Percentiles rank a stretch among this genome's conserved stretches.
Conservation (phyloP, 129 eudicot genomes). For the Saussurea involucrata region DNA sequence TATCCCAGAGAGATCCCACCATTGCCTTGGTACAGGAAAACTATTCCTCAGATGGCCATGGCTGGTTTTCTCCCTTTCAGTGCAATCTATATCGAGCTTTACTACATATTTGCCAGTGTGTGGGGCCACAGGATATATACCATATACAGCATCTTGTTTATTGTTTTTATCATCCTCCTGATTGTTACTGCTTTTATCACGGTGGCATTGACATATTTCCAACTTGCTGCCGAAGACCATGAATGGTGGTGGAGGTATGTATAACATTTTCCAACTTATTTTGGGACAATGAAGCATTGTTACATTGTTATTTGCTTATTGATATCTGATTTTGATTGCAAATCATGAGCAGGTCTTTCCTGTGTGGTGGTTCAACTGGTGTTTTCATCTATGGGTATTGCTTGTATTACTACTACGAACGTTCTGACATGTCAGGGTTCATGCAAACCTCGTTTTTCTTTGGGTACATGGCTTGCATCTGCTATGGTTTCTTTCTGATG, state of each 20-base stretch:
- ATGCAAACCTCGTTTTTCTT: conserved; percentile 82
- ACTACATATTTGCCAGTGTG: conserved; percentile 85
- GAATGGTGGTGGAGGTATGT: conserved; percentile 96
- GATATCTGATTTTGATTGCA: too few species aligned
- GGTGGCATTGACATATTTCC: conserved; percentile 80
- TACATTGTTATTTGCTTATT: too few species aligned
- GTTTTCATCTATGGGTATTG: conserved; percentile 65
- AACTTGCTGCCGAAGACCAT: conserved; percentile 89
- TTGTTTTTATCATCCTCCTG: conserved; percentile 71
- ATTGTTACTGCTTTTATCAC: conserved; percentile 79
- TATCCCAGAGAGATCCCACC: conserved; percentile 86
- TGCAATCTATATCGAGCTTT: conserved; percentile 80
- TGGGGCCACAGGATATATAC: conserved; percentile 92
- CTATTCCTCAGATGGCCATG: conserved; percentile 91
- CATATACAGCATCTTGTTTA: conserved; percentile 75
- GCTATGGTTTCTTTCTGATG: conserved; percentile 74
- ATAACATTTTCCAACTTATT: too few species aligned
- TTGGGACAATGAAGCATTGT: too few species aligned
- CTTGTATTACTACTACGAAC: conserved; percentile 58
- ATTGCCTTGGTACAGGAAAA: conserved; percentile 69
- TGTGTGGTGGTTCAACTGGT: conserved; percentile 76
- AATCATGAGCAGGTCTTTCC: conserved; percentile 47
- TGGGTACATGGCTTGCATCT: conserved; percentile 78
- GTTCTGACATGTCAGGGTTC: conserved; percentile 78
- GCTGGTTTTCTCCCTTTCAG: conserved; percentile 90